These are phyloP conservation scores for Albugo candida DNA, from an alignment of 352 stramenopile genomes.

Conservation along the genomic window DNA sequence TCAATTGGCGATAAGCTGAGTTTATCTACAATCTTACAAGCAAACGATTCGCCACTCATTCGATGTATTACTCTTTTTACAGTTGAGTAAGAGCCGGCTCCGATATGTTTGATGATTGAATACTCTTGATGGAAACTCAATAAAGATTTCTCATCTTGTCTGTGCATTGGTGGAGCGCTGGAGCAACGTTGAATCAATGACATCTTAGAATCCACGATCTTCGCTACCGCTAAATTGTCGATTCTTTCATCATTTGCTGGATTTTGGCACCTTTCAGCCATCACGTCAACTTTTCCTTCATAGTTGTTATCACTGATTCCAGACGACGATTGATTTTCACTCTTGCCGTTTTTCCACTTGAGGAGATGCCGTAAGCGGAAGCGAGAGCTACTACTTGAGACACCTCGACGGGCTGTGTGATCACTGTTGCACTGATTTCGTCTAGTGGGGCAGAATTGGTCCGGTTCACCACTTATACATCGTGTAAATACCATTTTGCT, in stretches of 20 bases:
- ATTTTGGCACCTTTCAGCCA: neutral
- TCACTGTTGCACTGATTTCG: too few species aligned
- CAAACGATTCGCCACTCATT: slow-evolving; percentile 43
- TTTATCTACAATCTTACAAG: slow-evolving; percentile 78
- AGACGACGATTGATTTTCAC: neutral
- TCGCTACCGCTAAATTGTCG: neutral
- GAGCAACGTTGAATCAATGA: neutral
- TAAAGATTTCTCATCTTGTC: slow-evolving; percentile 62
- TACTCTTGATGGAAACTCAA: slow-evolving; percentile 74
- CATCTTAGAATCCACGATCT: neutral
- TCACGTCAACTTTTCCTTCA: too few species aligned
- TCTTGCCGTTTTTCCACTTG: too few species aligned
- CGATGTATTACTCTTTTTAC: slow-evolving; percentile 76
- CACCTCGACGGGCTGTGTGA: too few species aligned
- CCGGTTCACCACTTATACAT: slow-evolving; percentile 28
- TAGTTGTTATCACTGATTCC: neutral
- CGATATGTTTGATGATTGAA: slow-evolving; percentile 50
- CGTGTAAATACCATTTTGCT: slow-evolving; percentile 14
- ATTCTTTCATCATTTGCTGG: neutral
- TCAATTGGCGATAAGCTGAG: slow-evolving; percentile 46
- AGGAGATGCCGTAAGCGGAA: too few species aligned
- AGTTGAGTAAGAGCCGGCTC: slow-evolving; percentile 76
- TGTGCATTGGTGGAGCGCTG: slow-evolving; percentile 14
- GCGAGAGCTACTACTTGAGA: too few species aligned
- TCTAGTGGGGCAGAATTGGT: slow-evolving; percentile 13